Evolutionary conservation across 2,329 filamentous ascomycete genomes (phyloP), one percentile per base, ranked within the genome.

Genomic region (Emydomyces testavorans): DNA sequence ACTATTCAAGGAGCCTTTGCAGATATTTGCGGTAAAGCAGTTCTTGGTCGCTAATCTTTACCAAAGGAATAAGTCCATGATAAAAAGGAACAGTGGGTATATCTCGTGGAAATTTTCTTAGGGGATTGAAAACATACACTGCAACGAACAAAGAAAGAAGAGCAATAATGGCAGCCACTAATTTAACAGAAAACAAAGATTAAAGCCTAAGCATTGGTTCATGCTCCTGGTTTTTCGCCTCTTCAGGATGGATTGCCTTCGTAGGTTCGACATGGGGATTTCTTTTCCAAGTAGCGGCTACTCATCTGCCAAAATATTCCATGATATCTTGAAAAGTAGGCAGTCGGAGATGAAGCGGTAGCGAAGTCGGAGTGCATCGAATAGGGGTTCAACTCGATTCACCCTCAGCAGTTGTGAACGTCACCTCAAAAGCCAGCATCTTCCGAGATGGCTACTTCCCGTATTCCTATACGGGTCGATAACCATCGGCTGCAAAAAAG

Each of bases 1-100:
- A 42, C 35, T 56, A 51, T 24, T 62, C 59, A 0, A 63, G 48
- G 21, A 39, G 20, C 7, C 21, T 20, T 21, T 39, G 6, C 20
- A 45, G 20, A 18, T 35, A 35, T 20, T 3, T 31, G 31, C 20
- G 28, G 41, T 45, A 45, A 23, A 45, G 21, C 7, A 8, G 8
- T 11, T 29, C 31, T 20, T 45, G 26, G 26, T 39, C 44, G 15
- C 8, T 20, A 15, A 16, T 24, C n/a, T 11, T 41, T 5, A 41
- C 23, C n/a, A 29, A 15, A 29, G 39, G 23, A 29, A 41, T n/a
- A 15, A 37, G 35, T 18, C 24, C 39, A 41, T 41, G 16, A 24
- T 41, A 20, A 13, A 29, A 29, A 13, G 39, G 39, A 10, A 31
- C 18, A 29, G n/a, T 31, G 39, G 24, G 35, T 21, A 37, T 37